A percentile compares a stretch with the other conserved stretches of the same genome.
phyloP scores from a whole-genome alignment of 2,329 filamentous ascomycete genomes.

The Hypoxylon sp. region DNA sequence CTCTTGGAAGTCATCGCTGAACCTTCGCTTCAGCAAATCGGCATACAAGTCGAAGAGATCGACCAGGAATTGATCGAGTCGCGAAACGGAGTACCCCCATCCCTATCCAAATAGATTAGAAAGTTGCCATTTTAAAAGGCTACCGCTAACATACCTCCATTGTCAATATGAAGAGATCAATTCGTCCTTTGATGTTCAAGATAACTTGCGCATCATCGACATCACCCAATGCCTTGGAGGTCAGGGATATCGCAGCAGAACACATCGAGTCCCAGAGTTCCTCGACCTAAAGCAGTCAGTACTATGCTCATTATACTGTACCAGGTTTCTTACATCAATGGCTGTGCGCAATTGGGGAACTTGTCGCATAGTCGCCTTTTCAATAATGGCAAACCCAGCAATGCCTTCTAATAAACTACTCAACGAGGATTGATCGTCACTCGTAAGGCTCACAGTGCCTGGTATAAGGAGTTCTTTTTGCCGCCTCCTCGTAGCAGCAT shows the following conservation, averaged over 20 bases:
- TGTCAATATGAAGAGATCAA: conserved; percentile 95
- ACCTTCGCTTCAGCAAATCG: conserved; percentile 86
- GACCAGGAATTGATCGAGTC: conserved; percentile 86
- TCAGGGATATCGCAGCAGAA: conserved; percentile 82
- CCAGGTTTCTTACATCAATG: conserved; percentile 71
- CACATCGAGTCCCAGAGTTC: conserved; percentile 99
- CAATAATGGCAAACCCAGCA: conserved; percentile 94
- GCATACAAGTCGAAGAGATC: conserved; percentile 93
- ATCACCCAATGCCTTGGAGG: conserved; percentile 77
- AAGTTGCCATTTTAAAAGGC: not conserved
- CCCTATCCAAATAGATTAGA: conserved; percentile 59
- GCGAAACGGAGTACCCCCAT: conserved; percentile 86
- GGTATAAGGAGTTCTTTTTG: conserved; percentile 94
- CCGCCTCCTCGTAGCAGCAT: conserved; percentile 86
- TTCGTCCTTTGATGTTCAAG: conserved; percentile 92
- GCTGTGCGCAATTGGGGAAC: conserved; percentile 82
- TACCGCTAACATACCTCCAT: conserved; percentile 77
- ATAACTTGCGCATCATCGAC: conserved; percentile 90
- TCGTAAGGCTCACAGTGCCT: conserved; percentile 75
- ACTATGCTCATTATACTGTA: not conserved
- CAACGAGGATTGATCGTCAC: conserved; percentile 85
- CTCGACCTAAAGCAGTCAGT: conserved; percentile 72
- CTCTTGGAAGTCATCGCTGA: conserved; percentile 96
- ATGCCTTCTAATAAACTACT: conserved; percentile 93
- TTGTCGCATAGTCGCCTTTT: conserved; percentile 90